Base-by-base conservation (phyloP, 306 rosid species). In the Rosa chinensis region DNA sequence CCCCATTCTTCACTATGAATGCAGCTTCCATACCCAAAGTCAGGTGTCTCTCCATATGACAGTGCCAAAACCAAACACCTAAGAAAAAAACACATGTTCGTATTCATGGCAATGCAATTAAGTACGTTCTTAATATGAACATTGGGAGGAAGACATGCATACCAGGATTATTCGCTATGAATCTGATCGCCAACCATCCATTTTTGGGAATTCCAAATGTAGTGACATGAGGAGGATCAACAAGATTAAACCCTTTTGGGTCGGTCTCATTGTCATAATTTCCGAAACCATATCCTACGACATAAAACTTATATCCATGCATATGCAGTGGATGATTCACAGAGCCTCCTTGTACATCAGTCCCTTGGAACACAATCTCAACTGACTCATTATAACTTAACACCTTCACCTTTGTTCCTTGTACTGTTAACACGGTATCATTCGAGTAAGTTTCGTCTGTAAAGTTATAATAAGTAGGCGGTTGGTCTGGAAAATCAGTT, bases 151-250 rank as follows among this genome's bases (percentile, higher is more conserved):
- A 9, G 18, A 61, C 17, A 25, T 12, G 25, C 66, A 21, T 61
- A 61, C 66, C 66, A 61, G 66, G 37, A 23, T 61, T 61, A 61
- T 23, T 25, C 3, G 66, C 66, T 23, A 61, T 4, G 17, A 61
- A 61, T 61, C 66, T 25, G 37, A 11, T 61, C 39, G 66, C 28
- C 37, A 61, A 23, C 66, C 66, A 59, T 9, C 66, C 66, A 55
- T 55, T 55, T 18, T 55, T 55, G 61, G 61, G 61, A 55, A 55
- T 23, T 55, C 61, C 61, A 55, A 55, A 55, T 55, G 66, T 61
- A 10, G 66, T 61, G 8, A 61, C 66, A 11, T 61, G 39, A 25
- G 66, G 66, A 61, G 66, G 66, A 25, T 61, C 66, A 61, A 25
- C 39, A 39, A 10, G 4, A 25, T 61, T 59, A 59, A 25, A 21